A percentile compares a stretch with the other conserved stretches of the same genome.
phyloP scores from a whole-genome alignment of 352 stramenopile genomes.

The Paralagenidium karlingii region DNA sequence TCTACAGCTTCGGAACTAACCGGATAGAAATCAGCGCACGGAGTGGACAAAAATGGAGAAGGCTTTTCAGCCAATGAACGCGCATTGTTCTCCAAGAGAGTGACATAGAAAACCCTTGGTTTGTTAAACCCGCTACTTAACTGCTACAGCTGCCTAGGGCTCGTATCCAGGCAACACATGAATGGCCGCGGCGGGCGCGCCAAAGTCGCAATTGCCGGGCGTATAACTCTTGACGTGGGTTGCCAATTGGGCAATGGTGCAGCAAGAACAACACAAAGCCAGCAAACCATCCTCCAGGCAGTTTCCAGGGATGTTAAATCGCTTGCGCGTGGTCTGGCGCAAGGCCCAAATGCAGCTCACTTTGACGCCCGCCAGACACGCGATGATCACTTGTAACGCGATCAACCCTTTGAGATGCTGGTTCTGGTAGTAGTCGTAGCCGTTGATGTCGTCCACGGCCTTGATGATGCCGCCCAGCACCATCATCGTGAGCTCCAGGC shows the following conservation, averaged over 20 bases:
- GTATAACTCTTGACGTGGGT: conserved; percentile 46
- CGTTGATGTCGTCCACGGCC: not conserved
- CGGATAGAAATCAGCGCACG: no score
- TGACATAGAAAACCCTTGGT: no score
- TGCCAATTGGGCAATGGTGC: conserved; percentile 43
- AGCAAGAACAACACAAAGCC: conserved; percentile 27
- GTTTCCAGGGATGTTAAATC: conserved; percentile 41
- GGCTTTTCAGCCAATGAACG: no score
- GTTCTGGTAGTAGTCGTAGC: conserved; percentile 4
- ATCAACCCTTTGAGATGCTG: conserved; percentile 10
- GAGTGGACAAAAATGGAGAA: no score
- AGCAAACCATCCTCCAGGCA: conserved; percentile 16
- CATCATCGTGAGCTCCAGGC: conserved; percentile 5
- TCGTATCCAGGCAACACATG: no score
- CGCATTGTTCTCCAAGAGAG: no score
- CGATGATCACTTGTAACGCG: conserved; percentile 9
- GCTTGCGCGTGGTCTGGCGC: conserved; percentile 15
- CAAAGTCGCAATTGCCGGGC: conserved; percentile 32
- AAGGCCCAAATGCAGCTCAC: conserved; percentile 21
- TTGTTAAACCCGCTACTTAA: no score
- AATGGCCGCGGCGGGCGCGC: no score
- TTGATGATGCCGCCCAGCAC: not conserved
- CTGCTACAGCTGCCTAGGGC: no score
- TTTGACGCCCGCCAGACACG: no score
- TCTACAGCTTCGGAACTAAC: no score